Evolutionary conservation across 768 basidiomycete species (phyloP).

Genomic region (Xanthoconium purpureum): DNA sequence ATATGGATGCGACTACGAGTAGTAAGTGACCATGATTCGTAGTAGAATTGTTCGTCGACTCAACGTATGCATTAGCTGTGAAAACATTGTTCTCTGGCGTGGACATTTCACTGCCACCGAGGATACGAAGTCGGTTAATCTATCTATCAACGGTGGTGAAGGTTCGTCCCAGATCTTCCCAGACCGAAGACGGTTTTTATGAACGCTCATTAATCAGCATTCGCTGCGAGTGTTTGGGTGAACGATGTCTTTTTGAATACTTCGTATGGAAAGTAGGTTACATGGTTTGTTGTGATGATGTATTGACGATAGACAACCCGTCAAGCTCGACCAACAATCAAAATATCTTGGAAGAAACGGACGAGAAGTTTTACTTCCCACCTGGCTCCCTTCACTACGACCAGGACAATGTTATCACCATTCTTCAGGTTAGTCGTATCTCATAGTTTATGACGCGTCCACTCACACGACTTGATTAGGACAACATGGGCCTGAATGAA

Average conservation of each 20-base stretch:
- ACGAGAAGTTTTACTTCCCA: conserved; percentile 65
- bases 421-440: conserved; percentile 56
- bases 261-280: conserved; percentile 66
- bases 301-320: neutral
- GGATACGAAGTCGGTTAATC: conserved; percentile 58
- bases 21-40: conserved; percentile 43
- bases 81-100: conserved; percentile 78
- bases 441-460: neutral
- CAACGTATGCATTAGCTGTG: conserved; percentile 50
- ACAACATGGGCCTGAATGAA: conserved; percentile 79
- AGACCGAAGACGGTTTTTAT: neutral
- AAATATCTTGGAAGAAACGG: conserved; percentile 61
- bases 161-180: conserved; percentile 37
- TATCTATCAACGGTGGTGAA: conserved; percentile 80
- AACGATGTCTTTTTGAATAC: conserved; percentile 71
- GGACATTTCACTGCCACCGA: conserved; percentile 73
- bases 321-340: conserved; percentile 60
- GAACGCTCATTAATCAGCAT: conserved; percentile 39
- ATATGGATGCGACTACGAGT: conserved; percentile 86
- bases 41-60: conserved; percentile 4
- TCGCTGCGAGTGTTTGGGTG: conserved; percentile 80
- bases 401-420: conserved; percentile 71
- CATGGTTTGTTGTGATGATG: neutral
- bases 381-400: conserved; percentile 46
- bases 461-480: conserved; percentile 40